These are phyloP conservation scores for Aspergillus intermedius DNA, from an alignment of 2,329 filamentous ascomycete genomes.

Conservation along the genomic window DNA sequence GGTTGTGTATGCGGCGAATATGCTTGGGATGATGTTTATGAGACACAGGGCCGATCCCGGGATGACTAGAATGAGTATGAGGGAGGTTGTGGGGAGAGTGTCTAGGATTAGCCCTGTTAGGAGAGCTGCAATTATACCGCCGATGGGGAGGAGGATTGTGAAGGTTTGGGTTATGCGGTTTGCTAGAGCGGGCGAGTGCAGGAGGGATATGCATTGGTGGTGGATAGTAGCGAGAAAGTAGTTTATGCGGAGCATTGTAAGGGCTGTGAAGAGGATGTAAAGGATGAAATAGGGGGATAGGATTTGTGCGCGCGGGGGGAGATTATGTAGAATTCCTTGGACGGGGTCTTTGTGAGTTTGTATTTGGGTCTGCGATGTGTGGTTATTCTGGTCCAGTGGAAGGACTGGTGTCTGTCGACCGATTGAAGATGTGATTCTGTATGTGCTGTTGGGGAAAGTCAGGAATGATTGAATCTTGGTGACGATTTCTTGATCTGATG, in stretches of 20 bases:
- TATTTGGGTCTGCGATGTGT: background rate
- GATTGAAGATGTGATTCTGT: constrained; percentile 55
- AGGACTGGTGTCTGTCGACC: constrained; percentile 3
- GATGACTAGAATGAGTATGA: constrained; percentile 63
- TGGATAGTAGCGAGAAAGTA: constrained; percentile 86
- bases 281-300: constrained; percentile 75
- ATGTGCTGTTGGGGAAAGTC: constrained; percentile 31
- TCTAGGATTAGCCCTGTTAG: constrained; percentile 80
- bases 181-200: constrained; percentile 56
- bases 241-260: constrained; percentile 78
- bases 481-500: constrained; percentile 40
- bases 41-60: constrained; percentile 69
- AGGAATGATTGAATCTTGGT: constrained; percentile 33
- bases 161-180: constrained; percentile 74
- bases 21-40: constrained; percentile 65
- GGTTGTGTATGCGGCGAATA: constrained; percentile 66
- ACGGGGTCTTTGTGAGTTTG: background rate
- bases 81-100: constrained; percentile 63
- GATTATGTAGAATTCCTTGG: constrained; percentile 69
- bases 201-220: constrained; percentile 71
- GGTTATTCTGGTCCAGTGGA: constrained; percentile 1
- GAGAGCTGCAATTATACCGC: constrained; percentile 76
- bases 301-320: constrained; percentile 66
- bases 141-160: constrained; percentile 75
- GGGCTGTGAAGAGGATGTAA: constrained; percentile 71